Conservation (phyloP, 108 stramenopile genomes). For the Nannochloropsis granulata region DNA sequence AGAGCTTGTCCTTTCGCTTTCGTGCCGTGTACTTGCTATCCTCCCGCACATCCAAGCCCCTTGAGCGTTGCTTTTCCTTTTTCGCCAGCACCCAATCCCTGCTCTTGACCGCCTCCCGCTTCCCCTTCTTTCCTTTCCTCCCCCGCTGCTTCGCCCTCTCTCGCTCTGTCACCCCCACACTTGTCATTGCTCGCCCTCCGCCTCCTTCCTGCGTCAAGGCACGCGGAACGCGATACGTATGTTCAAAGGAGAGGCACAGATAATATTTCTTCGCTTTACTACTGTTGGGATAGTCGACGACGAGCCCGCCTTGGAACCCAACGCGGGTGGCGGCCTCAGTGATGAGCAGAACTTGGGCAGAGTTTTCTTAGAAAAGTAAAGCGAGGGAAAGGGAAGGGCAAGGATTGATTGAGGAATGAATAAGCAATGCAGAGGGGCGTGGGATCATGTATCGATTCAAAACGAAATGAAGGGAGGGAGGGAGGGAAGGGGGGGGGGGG, state of each 20-base stretch:
- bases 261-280: slow-evolving; percentile 99
- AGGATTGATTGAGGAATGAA: neutral
- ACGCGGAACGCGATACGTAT: slow-evolving; percentile 48
- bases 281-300: slow-evolving; percentile 98
- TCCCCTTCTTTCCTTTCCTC: slow-evolving; percentile 16
- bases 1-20: slow-evolving; percentile 81
- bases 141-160: neutral
- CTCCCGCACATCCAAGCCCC: slow-evolving; percentile 74
- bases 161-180: slow-evolving; percentile 19
- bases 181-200: slow-evolving; percentile 1
- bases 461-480: neutral
- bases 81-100: slow-evolving; percentile 95
- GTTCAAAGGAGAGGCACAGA: slow-evolving; percentile 82
- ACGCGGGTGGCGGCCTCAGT: slow-evolving; percentile 57
- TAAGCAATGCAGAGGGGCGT: neutral
- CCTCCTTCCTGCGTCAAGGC: slow-evolving; percentile 24
- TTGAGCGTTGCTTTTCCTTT: slow-evolving; percentile 80
- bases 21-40: slow-evolving; percentile 95
- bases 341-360: slow-evolving; percentile 81
- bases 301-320: slow-evolving; percentile 85
- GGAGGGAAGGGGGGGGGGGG: neutral
- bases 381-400: neutral
- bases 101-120: slow-evolving; percentile 47
- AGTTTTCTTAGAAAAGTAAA: slow-evolving; percentile 37
- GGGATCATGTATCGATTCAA: neutral